These are phyloP conservation scores for Chrysochromulina tobinii DNA, from an alignment of 78 protist genomes.

Conservation along the genomic window DNA sequence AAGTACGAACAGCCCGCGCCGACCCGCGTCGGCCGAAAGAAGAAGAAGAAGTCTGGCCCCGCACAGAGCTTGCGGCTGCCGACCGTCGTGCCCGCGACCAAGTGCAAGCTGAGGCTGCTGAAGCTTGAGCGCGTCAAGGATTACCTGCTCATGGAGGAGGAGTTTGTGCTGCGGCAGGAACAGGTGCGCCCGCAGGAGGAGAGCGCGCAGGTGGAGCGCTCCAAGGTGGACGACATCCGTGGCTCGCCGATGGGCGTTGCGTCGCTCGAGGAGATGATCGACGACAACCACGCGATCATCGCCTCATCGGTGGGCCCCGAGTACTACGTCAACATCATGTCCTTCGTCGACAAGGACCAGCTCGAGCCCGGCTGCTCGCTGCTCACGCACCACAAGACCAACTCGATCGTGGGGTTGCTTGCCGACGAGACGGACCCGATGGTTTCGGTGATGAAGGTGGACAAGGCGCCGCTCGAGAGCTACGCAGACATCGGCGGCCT, in stretches of 20 bases:
- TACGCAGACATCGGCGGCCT: conserved; percentile 99
- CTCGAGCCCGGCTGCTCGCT: conserved; percentile 94
- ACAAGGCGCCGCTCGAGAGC: conserved; percentile 94
- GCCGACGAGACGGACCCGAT: conserved; percentile 96
- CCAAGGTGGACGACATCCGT: conserved; percentile 92
- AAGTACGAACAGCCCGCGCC: conserved; percentile 87
- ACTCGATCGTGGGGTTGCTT: conserved; percentile 94
- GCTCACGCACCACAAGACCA: conserved; percentile 86
- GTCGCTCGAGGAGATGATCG: conserved; percentile 97
- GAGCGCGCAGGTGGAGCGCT: conserved; percentile 69
- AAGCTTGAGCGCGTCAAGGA: conserved; percentile 97
- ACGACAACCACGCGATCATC: conserved; percentile 97
- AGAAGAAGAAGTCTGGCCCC: conserved; percentile 73
- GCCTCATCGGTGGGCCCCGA: conserved; percentile 91
- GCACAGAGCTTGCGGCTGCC: conserved; percentile 66
- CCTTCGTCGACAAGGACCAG: conserved; percentile 97
- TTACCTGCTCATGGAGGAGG: conserved; percentile 97
- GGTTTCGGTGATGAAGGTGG: conserved; percentile 96
- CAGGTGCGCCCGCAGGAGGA: conserved; percentile 84
- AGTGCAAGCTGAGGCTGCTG: conserved; percentile 91
- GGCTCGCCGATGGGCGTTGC: conserved; percentile 98
- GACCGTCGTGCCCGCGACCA: conserved; percentile 79
- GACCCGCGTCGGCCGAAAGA: conserved; percentile 81
- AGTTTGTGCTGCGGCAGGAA: conserved; percentile 95
- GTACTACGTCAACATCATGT: conserved; percentile 93